Conservation (phyloP, 179 eudicot genomes). For the Actinidia arguta region DNA sequence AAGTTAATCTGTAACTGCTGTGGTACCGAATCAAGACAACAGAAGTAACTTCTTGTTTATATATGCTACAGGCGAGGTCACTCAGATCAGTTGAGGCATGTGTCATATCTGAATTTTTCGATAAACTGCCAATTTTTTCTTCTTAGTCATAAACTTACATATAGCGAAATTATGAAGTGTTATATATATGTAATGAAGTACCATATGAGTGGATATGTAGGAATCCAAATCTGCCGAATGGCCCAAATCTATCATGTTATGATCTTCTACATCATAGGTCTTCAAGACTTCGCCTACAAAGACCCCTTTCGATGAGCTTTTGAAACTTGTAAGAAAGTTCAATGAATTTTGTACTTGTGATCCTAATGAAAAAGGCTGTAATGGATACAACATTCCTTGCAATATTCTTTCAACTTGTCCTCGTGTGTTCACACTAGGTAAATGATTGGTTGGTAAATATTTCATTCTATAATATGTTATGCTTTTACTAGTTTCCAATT, state of each 20-base stretch:
- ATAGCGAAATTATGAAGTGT: neutral
- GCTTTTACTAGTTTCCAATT: neutral
- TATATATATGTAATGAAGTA: too few species aligned
- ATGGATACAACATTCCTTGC: constrained; percentile 57
- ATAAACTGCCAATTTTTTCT: too few species aligned
- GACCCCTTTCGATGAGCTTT: constrained; percentile 70
- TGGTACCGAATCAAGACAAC: constrained; percentile 66
- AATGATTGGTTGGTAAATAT: neutral
- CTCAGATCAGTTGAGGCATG: constrained; percentile 78
- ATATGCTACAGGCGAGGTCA: constrained; percentile 71
- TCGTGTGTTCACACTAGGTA: constrained; percentile 72
- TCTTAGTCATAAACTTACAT: constrained; percentile 43
- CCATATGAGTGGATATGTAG: too few species aligned
- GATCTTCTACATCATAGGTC: too few species aligned
- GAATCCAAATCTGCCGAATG: too few species aligned
- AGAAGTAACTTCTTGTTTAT: constrained; percentile 74
- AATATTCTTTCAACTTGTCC: constrained; percentile 73
- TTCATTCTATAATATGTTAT: neutral
- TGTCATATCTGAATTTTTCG: constrained; percentile 2
- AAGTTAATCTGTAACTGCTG: constrained; percentile 71
- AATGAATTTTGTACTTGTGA: constrained; percentile 41
- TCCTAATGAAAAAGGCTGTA: constrained; percentile 67
- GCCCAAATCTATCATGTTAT: too few species aligned
- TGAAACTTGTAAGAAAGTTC: constrained; percentile 64
- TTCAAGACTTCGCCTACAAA: constrained; percentile 53